A percentile compares a stretch with the other conserved stretches of the same genome.
Conservation (phyloP, 306 rosid genomes). For the Echinosophora koreensis region DNA sequence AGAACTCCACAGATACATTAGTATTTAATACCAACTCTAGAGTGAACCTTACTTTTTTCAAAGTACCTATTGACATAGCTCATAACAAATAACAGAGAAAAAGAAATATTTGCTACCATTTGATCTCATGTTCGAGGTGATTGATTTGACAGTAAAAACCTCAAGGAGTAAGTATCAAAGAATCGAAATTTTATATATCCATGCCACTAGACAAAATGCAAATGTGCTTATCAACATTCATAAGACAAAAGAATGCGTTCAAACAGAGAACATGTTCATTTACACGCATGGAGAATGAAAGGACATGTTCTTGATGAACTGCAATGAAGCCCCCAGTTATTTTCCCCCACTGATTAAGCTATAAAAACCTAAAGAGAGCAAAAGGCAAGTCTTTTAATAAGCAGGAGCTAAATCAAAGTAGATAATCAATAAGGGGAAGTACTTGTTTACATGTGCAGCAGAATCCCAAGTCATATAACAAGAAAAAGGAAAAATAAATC, state of each 20-base stretch:
- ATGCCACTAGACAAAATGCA: conserved; percentile 19
- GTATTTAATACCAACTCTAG: neutral
- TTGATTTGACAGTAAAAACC: neutral
- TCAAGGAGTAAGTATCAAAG: neutral
- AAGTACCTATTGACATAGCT: neutral
- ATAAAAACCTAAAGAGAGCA: conserved; percentile 1
- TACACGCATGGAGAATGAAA: neutral
- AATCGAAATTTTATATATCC: neutral
- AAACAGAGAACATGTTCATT: neutral
- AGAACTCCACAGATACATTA: neutral
- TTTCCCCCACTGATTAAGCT: neutral
- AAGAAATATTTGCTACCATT: conserved; percentile 6
- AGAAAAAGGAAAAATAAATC: conserved; percentile 20
- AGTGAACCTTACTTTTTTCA: neutral
- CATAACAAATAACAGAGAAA: neutral
- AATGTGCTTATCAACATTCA: conserved; percentile 15
- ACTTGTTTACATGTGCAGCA: conserved; percentile 18
- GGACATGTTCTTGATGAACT: neutral
- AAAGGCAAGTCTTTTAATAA: neutral
- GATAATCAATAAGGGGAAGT: conserved; percentile 5
- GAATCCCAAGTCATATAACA: neutral
- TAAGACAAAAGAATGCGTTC: neutral
- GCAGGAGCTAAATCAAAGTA: conserved; percentile 5
- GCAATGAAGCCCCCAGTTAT: conserved; percentile 12
- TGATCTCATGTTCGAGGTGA: neutral